Evolutionary conservation across 306 rosid species (phyloP).

Genomic region (Malus sieversii): DNA sequence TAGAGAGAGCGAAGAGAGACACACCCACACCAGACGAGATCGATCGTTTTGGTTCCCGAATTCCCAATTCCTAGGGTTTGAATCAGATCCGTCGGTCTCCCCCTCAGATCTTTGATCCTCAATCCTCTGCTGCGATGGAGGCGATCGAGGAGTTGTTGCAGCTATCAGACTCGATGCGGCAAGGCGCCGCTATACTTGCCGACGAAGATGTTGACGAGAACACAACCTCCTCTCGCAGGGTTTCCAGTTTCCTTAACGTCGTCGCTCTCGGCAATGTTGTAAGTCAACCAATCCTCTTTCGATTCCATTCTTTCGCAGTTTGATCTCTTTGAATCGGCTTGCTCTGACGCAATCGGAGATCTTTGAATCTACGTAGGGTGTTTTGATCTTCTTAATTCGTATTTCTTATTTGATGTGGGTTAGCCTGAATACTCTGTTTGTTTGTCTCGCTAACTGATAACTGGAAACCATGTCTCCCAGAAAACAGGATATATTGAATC

Average conservation of each 20-base stretch:
- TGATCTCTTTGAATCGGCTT: not conserved
- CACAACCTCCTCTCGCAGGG: slow-evolving; percentile 51
- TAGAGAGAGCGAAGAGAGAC: not conserved
- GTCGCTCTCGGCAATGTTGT: slow-evolving; percentile 96
- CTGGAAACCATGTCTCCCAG: not conserved
- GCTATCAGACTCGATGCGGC: slow-evolving; percentile 88
- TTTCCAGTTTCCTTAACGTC: slow-evolving; percentile 83
- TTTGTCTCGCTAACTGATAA: not conserved
- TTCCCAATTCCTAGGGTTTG: slow-evolving; percentile 29
- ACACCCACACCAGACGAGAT: not conserved
- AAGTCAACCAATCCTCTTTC: slow-evolving; percentile 29
- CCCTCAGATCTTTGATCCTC: slow-evolving; percentile 31
- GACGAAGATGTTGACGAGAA: slow-evolving; percentile 87
- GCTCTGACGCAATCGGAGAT: not conserved
- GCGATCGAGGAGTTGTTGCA: slow-evolving; percentile 87
- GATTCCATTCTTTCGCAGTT: not conserved
- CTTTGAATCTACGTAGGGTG: slow-evolving; percentile 12
- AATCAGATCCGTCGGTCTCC: slow-evolving; percentile 8
- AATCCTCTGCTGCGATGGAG: slow-evolving; percentile 47
- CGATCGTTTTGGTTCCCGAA: slow-evolving; percentile 12
- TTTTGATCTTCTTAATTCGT: not conserved
- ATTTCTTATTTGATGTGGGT: too few relatives aligned
- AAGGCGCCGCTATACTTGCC: slow-evolving; percentile 78
- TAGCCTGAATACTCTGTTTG: not conserved
- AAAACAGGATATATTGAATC: not conserved